Percentiles rank a stretch among this genome's conserved stretches.
Conservation (phyloP, 306 rosid species). For the Begonia loranthoides region DNA sequence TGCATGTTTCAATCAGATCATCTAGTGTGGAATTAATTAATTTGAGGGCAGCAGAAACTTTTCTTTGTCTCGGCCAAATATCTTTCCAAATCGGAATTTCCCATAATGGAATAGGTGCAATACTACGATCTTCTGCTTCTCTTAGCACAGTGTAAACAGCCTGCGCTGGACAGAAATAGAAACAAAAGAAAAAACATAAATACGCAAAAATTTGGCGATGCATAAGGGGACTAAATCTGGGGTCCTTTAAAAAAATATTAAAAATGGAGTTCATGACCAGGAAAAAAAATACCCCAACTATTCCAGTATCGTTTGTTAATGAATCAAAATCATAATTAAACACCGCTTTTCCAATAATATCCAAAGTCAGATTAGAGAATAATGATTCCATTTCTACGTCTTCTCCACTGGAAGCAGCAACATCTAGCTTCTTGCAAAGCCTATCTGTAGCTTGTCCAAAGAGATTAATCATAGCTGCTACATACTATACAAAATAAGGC, state of each 20-base stretch:
- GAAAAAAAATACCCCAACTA: conserved; percentile 63
- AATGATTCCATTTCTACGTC: conserved; percentile 97
- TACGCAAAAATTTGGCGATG: conserved; percentile 7
- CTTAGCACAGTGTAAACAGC: conserved; percentile 89
- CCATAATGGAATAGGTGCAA: conserved; percentile 85
- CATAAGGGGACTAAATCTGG: conserved; percentile 8
- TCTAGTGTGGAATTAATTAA: conserved; percentile 66
- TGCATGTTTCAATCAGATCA: conserved; percentile 72
- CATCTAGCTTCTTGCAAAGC: conserved; percentile 85
- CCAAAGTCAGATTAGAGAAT: conserved; percentile 90
- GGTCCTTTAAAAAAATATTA: conserved; percentile 4
- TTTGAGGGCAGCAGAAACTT: conserved; percentile 77
- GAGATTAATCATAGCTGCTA: conserved; percentile 81
- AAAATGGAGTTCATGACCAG: conserved; percentile 5
- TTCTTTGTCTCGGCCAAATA: conserved; percentile 80
- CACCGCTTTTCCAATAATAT: conserved; percentile 89
- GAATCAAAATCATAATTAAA: conserved; percentile 93
- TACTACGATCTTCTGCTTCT: conserved; percentile 96
- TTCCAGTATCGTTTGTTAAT: conserved; percentile 81
- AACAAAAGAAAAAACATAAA: conserved; percentile 14
- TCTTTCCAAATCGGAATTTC: conserved; percentile 97
- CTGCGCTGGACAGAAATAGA: conserved; percentile 40
- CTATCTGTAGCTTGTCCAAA: conserved; percentile 93
- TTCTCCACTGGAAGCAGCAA: conserved; percentile 75
- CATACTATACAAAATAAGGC: conserved; percentile 41